Evolutionary conservation across 129 eudicot species (phyloP).

Genomic region (Centaurea solstitialis): DNA sequence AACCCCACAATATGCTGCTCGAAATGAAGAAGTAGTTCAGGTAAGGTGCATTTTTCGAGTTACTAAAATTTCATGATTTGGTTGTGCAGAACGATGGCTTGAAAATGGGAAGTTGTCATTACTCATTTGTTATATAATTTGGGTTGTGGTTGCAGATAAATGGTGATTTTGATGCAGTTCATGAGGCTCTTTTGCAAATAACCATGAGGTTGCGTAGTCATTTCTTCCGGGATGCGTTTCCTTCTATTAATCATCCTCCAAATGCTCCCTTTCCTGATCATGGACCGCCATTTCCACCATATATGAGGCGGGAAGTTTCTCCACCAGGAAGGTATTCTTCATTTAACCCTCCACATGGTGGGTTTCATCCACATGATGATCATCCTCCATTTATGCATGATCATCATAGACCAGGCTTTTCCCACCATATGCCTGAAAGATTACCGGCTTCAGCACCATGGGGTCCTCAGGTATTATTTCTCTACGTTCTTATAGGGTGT

Average conservation of each 20-base stretch:
- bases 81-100: no score
- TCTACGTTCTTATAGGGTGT: background rate
- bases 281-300: constrained; percentile 72
- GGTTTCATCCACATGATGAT: constrained; percentile 72
- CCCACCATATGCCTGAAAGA: constrained; percentile 67
- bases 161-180: constrained; percentile 76
- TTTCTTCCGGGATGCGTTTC: constrained; percentile 88
- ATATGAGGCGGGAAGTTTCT: constrained; percentile 71
- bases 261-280: constrained; percentile 61
- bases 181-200: constrained; percentile 90
- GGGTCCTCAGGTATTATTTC: constrained; percentile 79
- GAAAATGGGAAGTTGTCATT: background rate
- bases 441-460: constrained; percentile 60
- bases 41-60: constrained; percentile 30
- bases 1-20: constrained; percentile 66
- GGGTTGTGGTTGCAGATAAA: constrained; percentile 47
- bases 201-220: constrained; percentile 70
- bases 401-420: constrained; percentile 60
- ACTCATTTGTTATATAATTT: background rate
- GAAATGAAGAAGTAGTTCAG: constrained; percentile 93
- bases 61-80: background rate
- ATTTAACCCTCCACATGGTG: constrained; percentile 70
- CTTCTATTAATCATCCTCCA: constrained; percentile 48
- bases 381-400: constrained; percentile 76
- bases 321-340: constrained; percentile 76